phyloP scores from a whole-genome alignment of 139 green algal genomes.

The Coccomyxa sp. region DNA sequence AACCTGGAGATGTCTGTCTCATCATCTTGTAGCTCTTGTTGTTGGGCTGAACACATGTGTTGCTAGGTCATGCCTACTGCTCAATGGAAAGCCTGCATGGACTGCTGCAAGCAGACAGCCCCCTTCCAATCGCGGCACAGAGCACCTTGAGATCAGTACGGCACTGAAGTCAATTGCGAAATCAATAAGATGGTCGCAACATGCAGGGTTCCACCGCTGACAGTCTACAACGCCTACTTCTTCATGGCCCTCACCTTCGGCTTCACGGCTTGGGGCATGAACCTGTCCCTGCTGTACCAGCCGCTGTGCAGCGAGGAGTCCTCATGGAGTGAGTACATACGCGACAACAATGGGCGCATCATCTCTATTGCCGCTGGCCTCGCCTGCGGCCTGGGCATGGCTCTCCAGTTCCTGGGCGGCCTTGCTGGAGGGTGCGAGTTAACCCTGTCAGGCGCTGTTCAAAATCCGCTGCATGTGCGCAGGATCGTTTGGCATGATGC shows the following conservation, averaged over 20 bases:
- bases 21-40: not conserved
- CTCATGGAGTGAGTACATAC: not conserved
- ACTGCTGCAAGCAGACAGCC: not conserved
- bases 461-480: not conserved
- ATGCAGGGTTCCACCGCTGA: not conserved
- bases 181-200: not conserved
- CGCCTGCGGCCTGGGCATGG: not conserved
- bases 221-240: not conserved
- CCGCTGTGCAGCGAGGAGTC: not conserved
- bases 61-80: not conserved
- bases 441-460: not conserved
- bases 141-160: not conserved
- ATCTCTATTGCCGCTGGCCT: not conserved
- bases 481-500: not conserved
- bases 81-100: not conserved
- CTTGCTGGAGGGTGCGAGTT: not conserved
- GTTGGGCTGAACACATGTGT: not conserved
- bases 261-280: not conserved
- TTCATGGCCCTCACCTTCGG: not conserved
- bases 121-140: too few species aligned
- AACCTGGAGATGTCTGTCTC: not conserved
- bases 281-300: not conserved
- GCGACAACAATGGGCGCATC: not conserved
- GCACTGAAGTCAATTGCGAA: not conserved
- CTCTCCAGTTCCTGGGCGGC: not conserved